A percentile compares a stretch with the other conserved stretches of the same genome.
phyloP scores from a whole-genome alignment of 371 early-diverging fungal genomes.

The Mortierella sp. region DNA sequence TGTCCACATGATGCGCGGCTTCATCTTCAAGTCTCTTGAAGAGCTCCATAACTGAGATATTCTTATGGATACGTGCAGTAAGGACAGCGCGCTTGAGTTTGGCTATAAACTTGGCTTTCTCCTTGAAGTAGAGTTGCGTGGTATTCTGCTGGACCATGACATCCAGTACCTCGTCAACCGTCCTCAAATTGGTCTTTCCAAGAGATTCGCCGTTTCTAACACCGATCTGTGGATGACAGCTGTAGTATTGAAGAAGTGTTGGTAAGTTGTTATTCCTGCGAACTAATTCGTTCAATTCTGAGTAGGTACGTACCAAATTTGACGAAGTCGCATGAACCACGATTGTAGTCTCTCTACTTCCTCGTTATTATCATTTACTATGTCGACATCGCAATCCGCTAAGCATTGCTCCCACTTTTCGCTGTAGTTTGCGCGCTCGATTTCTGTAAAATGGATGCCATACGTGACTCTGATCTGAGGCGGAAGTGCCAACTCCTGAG shows the following conservation, averaged over 20 bases:
- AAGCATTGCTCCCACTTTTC: conserved; percentile 65
- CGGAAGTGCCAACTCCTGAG: conserved; percentile 69
- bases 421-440: conserved; percentile 75
- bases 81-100: conserved; percentile 40
- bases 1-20: conserved; percentile 14
- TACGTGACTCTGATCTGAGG: conserved; percentile 63
- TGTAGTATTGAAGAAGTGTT: conserved; percentile 9
- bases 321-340: conserved; percentile 44
- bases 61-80: conserved; percentile 23
- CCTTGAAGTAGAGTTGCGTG: conserved; percentile 24
- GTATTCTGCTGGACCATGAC: conserved; percentile 61
- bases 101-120: conserved; percentile 10
- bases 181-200: conserved; percentile 50
- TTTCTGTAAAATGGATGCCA: conserved; percentile 64
- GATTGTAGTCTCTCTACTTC: conserved; percentile 31
- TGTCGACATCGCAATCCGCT: conserved; percentile 25
- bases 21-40: conserved; percentile 20
- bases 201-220: conserved; percentile 57
- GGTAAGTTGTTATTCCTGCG: not conserved
- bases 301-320: conserved; percentile 29
- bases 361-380: conserved; percentile 5
- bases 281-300: not conserved
- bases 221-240: conserved; percentile 71
- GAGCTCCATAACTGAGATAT: conserved; percentile 6
- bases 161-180: conserved; percentile 60